These are phyloP conservation scores for Cyberlindnera petersonii DNA, from an alignment of 805 yeast species.

Conservation along the genomic window DNA sequence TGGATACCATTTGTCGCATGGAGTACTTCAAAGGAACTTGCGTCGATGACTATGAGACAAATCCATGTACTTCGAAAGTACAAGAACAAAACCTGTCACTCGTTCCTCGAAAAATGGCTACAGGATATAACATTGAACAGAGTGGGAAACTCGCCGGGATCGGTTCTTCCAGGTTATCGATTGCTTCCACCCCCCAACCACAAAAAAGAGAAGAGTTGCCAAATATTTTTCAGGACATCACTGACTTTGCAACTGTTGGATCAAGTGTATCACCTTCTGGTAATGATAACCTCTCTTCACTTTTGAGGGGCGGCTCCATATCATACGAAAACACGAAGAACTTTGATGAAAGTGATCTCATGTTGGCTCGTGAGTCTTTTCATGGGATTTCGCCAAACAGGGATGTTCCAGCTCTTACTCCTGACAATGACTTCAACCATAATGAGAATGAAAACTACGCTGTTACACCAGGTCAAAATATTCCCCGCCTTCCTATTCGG, in stretches of 20 bases:
- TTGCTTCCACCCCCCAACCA: background rate
- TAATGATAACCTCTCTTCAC: conserved; percentile 7
- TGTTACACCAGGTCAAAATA: background rate
- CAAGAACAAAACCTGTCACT: too few species aligned
- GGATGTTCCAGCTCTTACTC: conserved; percentile 13
- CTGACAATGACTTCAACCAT: conserved; percentile 4
- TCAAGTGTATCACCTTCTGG: conserved; percentile 7
- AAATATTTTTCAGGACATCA: conserved; percentile 2
- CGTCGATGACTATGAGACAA: conserved; percentile 19
- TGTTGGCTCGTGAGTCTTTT: conserved; percentile 4
- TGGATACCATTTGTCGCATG: conserved; percentile 43
- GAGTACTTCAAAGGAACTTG: conserved; percentile 51
- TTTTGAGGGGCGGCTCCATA: conserved; percentile 7
- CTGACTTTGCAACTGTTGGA: conserved; percentile 8
- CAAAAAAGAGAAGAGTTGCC: background rate
- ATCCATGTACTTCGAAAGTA: background rate
- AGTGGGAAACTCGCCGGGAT: conserved; percentile 18
- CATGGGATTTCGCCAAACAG: background rate
- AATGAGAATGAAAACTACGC: conserved; percentile 2
- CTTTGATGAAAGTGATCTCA: background rate
- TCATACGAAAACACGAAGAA: background rate
- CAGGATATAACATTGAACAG: conserved; percentile 12
- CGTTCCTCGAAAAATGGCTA: background rate
- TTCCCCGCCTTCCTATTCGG: background rate
- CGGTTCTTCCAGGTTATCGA: background rate